Base-by-base conservation (phyloP, 148 eudicot species). In the Dysphania ambrosioides region DNA sequence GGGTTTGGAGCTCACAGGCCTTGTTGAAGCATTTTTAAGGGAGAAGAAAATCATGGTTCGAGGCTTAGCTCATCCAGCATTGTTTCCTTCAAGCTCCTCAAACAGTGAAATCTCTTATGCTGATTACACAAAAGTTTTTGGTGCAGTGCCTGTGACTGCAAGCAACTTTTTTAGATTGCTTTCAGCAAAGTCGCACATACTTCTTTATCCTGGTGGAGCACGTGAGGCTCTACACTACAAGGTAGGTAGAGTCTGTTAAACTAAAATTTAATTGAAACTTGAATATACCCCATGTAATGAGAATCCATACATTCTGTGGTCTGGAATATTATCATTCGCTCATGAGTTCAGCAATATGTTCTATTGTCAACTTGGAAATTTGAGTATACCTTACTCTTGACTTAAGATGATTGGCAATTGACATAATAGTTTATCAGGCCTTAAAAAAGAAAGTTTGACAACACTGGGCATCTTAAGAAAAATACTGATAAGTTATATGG, bases 211-310 rank as follows among this genome's bases (percentile, higher is more conserved):
- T 36, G 97, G 99, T 66, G 99, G 97, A 55, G 92, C 91, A 62
- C 99, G 99, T 36, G 99, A 95, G 82, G 99, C 99, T 76, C 91
- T 92, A 55, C 99, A 95, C 77, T 83, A 82, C 47, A 95, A 86
- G 92, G 97, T 92, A 49, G 38, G 84, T 70, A 41, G 27, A 36
- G 6, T 16, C 1, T 65, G 36, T 6, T 32, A 5, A 65, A 16
- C 21, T 59, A 8, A 29, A 7, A 8, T 57, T n/a, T 57, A 29
- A 8, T 57, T n/a, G 49, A 42, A 42, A 42, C 0, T 6, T 42
- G 40, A 2, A 8, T 8, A 36, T 36, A n/a, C n/a, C n/a, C n/a
- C n/a, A n/a, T n/a, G n/a, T n/a, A n/a, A n/a, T n/a, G n/a, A n/a
- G n/a, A n/a, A n/a, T n/a, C n/a, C n/a, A n/a, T n/a, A n/a, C n/a